Conservation (phyloP, 306 rosid species). For the Ziziphus jujuba region DNA sequence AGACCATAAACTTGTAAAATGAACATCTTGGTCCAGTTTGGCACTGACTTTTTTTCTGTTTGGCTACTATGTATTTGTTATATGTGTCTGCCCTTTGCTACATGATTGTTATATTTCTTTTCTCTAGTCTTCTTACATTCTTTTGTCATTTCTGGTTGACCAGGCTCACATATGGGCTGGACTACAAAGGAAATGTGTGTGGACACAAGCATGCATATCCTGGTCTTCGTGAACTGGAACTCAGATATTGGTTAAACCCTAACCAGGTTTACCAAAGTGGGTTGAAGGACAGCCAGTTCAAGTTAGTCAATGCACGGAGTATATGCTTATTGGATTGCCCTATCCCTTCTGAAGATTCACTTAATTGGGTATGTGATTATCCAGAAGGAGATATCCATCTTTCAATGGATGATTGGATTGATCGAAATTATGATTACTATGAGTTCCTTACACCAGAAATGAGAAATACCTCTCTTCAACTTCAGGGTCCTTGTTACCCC, state of each 20-base stretch:
- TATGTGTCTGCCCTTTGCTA: slow-evolving; percentile 1
- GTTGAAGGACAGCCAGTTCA: slow-evolving; percentile 60
- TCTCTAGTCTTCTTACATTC: slow-evolving; percentile 3
- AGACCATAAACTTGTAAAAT: slow-evolving; percentile 1
- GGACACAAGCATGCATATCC: slow-evolving; percentile 84
- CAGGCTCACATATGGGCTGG: slow-evolving; percentile 96
- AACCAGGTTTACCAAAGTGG: slow-evolving; percentile 95
- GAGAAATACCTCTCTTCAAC: slow-evolving; percentile 93
- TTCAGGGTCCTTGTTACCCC: slow-evolving; percentile 99
- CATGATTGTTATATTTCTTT: background rate
- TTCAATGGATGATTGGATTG: slow-evolving; percentile 69
- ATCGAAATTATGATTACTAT: slow-evolving; percentile 69
- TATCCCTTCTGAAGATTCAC: slow-evolving; percentile 71
- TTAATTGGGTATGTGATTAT: slow-evolving; percentile 92
- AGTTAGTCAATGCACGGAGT: slow-evolving; percentile 70
- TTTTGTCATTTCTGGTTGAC: slow-evolving; percentile 16
- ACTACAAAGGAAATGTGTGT: slow-evolving; percentile 92
- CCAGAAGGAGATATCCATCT: slow-evolving; percentile 88
- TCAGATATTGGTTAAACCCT: slow-evolving; percentile 87
- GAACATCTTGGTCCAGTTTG: slow-evolving; percentile 13
- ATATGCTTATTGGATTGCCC: slow-evolving; percentile 91
- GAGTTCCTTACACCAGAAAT: slow-evolving; percentile 90
- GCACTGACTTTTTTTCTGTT: slow-evolving; percentile 3
- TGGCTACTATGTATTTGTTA: slow-evolving; percentile 12
- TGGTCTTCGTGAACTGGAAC: slow-evolving; percentile 71